Percentiles rank a stretch among this genome's conserved stretches.
Evolutionary conservation across 805 yeast genomes (phyloP).

Genomic region (Teunomyces aglyptinius): DNA sequence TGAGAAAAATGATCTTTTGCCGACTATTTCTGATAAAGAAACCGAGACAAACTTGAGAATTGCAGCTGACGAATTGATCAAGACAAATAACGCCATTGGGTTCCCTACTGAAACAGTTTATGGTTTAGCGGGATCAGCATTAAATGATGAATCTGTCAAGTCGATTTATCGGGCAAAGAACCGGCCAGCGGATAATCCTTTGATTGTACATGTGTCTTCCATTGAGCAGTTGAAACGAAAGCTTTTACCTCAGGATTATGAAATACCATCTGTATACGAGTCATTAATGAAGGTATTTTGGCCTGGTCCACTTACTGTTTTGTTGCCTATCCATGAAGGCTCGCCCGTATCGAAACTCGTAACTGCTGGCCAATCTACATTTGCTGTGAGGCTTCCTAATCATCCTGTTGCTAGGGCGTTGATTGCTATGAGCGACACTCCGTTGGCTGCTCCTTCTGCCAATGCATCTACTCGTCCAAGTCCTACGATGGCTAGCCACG

Average conservation of each 20-base stretch:
- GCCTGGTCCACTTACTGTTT: constrained; percentile 95
- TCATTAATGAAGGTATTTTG: constrained; percentile 69
- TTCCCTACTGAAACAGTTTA: constrained; percentile 98
- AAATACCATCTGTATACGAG: constrained; percentile 67
- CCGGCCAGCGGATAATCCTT: constrained; percentile 93
- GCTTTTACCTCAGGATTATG: constrained; percentile 46
- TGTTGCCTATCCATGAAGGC: constrained; percentile 56
- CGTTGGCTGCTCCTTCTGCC: constrained; percentile 97
- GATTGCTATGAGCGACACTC: constrained; percentile 78
- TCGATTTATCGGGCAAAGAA: constrained; percentile 86
- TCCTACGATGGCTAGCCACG: constrained; percentile 88
- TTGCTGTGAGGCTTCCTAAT: constrained; percentile 87
- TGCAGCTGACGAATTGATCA: constrained; percentile 59
- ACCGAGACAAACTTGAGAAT: constrained; percentile 49
- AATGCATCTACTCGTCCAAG: constrained; percentile 95
- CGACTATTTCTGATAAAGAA: constrained; percentile 48
- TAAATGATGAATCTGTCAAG: constrained; percentile 67
- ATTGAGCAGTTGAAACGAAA: constrained; percentile 63
- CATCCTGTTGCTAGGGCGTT: constrained; percentile 90
- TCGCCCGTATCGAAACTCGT: constrained; percentile 67
- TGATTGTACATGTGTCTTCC: constrained; percentile 86
- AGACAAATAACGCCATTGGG: constrained; percentile 66
- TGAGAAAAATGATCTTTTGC: constrained; percentile 37
- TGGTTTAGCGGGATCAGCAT: constrained; percentile 89
- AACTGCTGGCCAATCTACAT: constrained; percentile 85